phyloP scores from a whole-genome alignment of 1,139 yeast genomes.

The Schizosaccharomyces versatilis region DNA sequence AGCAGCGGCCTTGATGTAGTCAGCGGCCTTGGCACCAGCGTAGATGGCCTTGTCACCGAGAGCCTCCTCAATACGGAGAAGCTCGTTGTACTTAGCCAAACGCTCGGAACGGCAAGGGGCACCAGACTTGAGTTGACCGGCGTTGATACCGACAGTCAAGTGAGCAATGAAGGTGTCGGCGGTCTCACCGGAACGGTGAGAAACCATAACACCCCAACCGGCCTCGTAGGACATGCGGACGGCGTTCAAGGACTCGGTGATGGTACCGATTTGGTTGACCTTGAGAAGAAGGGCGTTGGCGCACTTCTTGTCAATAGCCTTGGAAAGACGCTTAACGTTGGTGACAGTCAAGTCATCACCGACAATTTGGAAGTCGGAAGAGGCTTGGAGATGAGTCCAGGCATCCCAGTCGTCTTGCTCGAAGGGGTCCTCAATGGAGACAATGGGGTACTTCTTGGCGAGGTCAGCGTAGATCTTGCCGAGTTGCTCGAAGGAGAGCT shows the following conservation, averaged over 20 bases:
- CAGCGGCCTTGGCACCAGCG: slow-evolving; percentile 46
- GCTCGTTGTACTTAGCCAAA: slow-evolving; percentile 85
- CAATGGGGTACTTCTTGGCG: slow-evolving; percentile 79
- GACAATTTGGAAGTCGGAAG: slow-evolving; percentile 64
- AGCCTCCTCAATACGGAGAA: slow-evolving; percentile 91
- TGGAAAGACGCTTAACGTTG: slow-evolving; percentile 78
- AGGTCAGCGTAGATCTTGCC: slow-evolving; percentile 62
- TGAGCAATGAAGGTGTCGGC: slow-evolving; percentile 96
- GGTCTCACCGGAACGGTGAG: slow-evolving; percentile 97
- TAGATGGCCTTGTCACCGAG: slow-evolving; percentile 72
- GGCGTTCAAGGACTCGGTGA: slow-evolving; percentile 79
- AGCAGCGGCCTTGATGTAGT: slow-evolving; percentile 1
- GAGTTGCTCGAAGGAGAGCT: slow-evolving; percentile 71
- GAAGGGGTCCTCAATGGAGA: slow-evolving; percentile 92
- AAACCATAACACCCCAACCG: slow-evolving; percentile 95
- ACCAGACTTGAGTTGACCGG: slow-evolving; percentile 97
- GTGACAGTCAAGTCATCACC: slow-evolving; percentile 96
- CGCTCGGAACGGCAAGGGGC: slow-evolving; percentile 99
- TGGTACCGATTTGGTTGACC: slow-evolving; percentile 78
- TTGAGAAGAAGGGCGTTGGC: slow-evolving; percentile 82
- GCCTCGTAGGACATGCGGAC: slow-evolving; percentile 78
- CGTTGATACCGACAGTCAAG: slow-evolving; percentile 83
- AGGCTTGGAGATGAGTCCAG: slow-evolving; percentile 64
- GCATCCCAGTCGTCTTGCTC: slow-evolving; percentile 98
- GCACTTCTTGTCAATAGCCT: slow-evolving; percentile 85